Percentiles rank a stretch among this genome's conserved stretches.
Evolutionary conservation across 352 stramenopile genomes (phyloP).

Genomic region (Globisporangium polare): DNA sequence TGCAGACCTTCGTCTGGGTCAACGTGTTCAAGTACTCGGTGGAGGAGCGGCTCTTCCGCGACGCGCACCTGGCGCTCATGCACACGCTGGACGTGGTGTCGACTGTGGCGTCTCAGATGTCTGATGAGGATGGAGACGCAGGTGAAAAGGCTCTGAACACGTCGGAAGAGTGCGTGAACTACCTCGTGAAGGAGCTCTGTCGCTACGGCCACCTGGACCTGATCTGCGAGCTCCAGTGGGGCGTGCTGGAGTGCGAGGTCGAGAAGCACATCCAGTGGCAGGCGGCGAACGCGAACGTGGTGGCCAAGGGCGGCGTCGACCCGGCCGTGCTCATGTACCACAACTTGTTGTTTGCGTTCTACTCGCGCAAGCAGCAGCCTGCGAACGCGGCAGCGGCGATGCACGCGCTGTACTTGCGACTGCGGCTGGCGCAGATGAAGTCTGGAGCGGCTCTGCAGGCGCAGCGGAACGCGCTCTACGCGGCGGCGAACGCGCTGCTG

Average conservation of each 20-base stretch:
- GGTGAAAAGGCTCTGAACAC: slow-evolving; percentile 25
- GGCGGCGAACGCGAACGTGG: slow-evolving; percentile 58
- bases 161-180: slow-evolving; percentile 61
- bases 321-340: slow-evolving; percentile 48
- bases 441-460: slow-evolving; percentile 37
- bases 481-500: slow-evolving; percentile 40
- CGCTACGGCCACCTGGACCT: slow-evolving; percentile 63
- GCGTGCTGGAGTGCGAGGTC: slow-evolving; percentile 46
- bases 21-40: slow-evolving; percentile 83
- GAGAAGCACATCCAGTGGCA: slow-evolving; percentile 75
- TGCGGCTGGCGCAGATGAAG: slow-evolving; percentile 37
- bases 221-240: slow-evolving; percentile 75
- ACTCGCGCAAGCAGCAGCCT: slow-evolving; percentile 55
- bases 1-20: slow-evolving; percentile 79
- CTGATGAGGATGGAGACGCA: slow-evolving; percentile 12
- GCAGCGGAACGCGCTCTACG: slow-evolving; percentile 62
- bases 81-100: slow-evolving; percentile 48
- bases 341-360: slow-evolving; percentile 70
- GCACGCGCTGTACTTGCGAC: slow-evolving; percentile 46
- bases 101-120: slow-evolving; percentile 4
- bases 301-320: slow-evolving; percentile 35
- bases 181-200: slow-evolving; percentile 70
- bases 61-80: slow-evolving; percentile 74
- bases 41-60: slow-evolving; percentile 52
- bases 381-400: slow-evolving; percentile 59